Conservation (phyloP, 2,329 filamentous ascomycete species). For the Penicillium sp. region DNA sequence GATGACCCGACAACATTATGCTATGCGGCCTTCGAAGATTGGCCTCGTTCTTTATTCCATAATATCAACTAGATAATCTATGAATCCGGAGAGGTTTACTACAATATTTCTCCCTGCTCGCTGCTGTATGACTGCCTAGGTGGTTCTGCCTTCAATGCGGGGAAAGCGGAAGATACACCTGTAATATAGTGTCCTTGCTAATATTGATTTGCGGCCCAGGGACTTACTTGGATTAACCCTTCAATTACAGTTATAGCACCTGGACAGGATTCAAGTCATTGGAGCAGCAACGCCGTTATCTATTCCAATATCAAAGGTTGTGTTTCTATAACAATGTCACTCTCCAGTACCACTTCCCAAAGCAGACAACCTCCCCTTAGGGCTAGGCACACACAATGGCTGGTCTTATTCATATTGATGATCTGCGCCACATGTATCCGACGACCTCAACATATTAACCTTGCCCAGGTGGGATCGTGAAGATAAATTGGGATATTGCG, state of each 20-base stretch:
- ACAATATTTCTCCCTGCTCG: not conserved
- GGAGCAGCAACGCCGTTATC: no score
- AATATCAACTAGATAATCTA: not conserved
- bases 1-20: not conserved
- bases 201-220: no score
- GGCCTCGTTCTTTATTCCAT: not conserved
- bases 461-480: not conserved
- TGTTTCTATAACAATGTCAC: no score
- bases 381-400: no score
- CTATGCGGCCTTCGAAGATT: not conserved
- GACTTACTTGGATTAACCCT: not conserved
- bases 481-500: not conserved
- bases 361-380: no score
- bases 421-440: no score
- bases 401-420: no score
- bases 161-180: not conserved
- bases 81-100: not conserved
- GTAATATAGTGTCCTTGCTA: not conserved
- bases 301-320: no score
- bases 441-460: not conserved
- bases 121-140: not conserved
- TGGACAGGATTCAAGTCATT: no score
- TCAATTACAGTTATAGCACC: no score
- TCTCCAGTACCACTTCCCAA: no score
- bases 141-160: slow-evolving; percentile 1